These are phyloP conservation scores for Pestalotiopsis sp. DNA, from an alignment of 2,329 filamentous ascomycete species.

Conservation along the genomic window DNA sequence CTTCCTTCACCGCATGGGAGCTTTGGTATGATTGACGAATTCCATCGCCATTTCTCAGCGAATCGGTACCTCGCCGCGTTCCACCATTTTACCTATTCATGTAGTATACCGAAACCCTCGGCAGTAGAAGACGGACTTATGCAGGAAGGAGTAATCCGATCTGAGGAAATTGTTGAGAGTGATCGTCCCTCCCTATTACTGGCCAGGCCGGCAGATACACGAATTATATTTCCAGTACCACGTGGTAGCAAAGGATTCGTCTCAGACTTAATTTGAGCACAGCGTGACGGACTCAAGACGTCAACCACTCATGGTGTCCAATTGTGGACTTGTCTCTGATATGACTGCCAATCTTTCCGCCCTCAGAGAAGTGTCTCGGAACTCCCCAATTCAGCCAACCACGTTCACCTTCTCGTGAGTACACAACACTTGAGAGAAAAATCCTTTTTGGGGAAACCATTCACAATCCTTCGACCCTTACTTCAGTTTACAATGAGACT, in stretches of 20 bases:
- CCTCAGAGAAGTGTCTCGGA: neutral
- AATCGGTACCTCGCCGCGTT: neutral
- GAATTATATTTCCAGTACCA: neutral
- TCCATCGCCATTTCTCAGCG: neutral
- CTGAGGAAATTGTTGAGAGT: neutral
- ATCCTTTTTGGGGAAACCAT: neutral
- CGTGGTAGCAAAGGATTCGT: neutral
- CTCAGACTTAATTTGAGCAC: neutral
- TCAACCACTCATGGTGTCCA: neutral
- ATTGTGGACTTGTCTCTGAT: neutral
- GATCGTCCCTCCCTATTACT: neutral
- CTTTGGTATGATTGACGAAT: neutral
- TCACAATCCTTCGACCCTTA: neutral
- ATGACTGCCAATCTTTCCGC: neutral
- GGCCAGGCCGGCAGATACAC: too few relatives aligned
- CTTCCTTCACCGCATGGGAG: neutral
- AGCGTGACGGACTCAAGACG: neutral
- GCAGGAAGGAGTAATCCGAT: neutral
- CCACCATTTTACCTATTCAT: neutral
- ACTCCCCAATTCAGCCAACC: neutral
- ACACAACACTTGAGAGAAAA: neutral
- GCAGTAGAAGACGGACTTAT: neutral
- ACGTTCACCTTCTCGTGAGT: neutral
- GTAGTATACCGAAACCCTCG: neutral
- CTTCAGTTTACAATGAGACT: neutral